Evolutionary conservation across 2,329 filamentous ascomycete species (phyloP), one percentile per base, ranked within the genome.

Genomic region (Ceratocystis alfenasii): DNA sequence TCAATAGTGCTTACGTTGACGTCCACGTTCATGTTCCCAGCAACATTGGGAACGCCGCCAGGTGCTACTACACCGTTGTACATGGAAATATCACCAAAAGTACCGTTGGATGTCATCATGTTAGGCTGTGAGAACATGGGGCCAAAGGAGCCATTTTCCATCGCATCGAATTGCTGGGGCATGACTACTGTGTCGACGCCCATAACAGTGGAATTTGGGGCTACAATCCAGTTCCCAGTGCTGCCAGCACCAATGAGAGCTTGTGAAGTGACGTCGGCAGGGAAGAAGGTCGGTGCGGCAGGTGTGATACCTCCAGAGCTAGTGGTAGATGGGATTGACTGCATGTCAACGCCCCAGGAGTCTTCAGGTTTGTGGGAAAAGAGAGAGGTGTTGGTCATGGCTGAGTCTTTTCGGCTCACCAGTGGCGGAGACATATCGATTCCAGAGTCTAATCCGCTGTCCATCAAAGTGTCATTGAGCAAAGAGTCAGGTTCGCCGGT

Each of bases 321-420:
- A 75, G 85, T 85, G 75, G 83, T 85, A 66, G 84, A 85, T 15
- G 81, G 80, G 66, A 84, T 76, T 17, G 82, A 82, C 74, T 85
- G 83, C 83, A 86, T 84, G 68, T 86, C 83, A 67, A 85, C 22
- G 80, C 17, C 82, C 84, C 83, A 87, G 70, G 84, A 78, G 44
- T 57, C 74, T 71, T 87, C 83, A 8, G 80, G 79, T 76, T 87
- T 87, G 70, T 83, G 83, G 22, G 84, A 87, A 77, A 87, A 86
- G 69, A 87, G 76, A 67, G 82, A 75, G 17, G 78, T 75, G n/a
- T 17, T 48, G 55, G 71, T 70, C 65, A 80, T 78, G 62, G 84
- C 78, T 69, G 84, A 87, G 68, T 86, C 83, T 74, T 83, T 78
- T 71, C 84, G 79, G 78, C 83, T 85, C 69, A 78, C 78, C 81